Conservation (phyloP, 2,329 filamentous ascomycete genomes). For the Diaporthe helianthi region DNA sequence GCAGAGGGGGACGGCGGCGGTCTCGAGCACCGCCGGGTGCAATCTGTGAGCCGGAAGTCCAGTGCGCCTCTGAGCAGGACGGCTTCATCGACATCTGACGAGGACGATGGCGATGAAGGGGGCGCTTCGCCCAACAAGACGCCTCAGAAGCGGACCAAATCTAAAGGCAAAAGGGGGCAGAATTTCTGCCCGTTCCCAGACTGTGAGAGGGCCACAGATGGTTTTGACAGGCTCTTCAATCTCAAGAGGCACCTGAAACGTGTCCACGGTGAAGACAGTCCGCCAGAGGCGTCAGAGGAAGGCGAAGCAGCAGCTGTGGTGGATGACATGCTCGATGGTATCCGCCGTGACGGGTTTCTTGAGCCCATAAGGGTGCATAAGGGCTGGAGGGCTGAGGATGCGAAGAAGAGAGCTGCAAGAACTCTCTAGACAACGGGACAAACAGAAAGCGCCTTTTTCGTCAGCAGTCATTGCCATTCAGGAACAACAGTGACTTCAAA, state of each 20-base stretch:
- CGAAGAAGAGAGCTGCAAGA: constrained; percentile 33
- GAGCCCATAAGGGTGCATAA: constrained; percentile 57
- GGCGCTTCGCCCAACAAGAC: constrained; percentile 4
- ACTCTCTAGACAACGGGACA: background rate
- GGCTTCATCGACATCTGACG: background rate
- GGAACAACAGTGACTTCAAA: too few species aligned
- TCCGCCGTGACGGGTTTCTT: constrained; percentile 74
- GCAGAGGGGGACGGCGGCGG: constrained; percentile 34
- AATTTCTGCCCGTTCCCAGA: constrained; percentile 46
- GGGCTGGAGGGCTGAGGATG: constrained; percentile 55
- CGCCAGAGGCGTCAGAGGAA: constrained; percentile 33
- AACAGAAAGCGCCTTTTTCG: background rate
- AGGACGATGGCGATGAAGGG: background rate
- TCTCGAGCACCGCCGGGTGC: constrained; percentile 11
- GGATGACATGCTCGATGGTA: constrained; percentile 65
- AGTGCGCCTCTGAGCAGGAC: constrained; percentile 30
- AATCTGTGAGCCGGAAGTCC: constrained; percentile 30
- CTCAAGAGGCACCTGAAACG: constrained; percentile 53
- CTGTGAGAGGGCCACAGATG: constrained; percentile 46
- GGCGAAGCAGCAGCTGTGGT: constrained; percentile 45
- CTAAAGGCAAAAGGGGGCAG: constrained; percentile 35
- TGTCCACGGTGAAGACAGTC: constrained; percentile 46
- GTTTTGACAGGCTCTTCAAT: constrained; percentile 47
- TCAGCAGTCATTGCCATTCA: too few species aligned
- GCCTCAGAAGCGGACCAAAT: constrained; percentile 32